Evolutionary conservation across 2,329 filamentous ascomycete genomes (phyloP).

Genomic region (Aspergillus vadensis): DNA sequence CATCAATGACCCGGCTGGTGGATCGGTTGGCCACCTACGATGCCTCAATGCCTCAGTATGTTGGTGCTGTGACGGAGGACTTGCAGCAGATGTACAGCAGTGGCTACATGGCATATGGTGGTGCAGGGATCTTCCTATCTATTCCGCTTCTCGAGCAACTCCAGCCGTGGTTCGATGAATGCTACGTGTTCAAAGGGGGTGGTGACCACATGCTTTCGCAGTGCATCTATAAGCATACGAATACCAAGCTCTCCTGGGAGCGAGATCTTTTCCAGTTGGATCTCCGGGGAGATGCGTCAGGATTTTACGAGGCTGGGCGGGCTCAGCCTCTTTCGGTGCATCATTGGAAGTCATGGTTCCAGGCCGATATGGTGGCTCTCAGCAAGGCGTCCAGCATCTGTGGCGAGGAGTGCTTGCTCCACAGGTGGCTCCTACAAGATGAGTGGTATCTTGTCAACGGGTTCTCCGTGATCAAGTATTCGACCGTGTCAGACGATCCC

Average conservation of each 20-base stretch:
- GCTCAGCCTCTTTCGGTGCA: conserved; percentile 41
- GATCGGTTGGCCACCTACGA: conserved; percentile 49
- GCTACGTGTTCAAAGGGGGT: conserved; percentile 43
- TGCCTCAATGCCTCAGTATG: conserved; percentile 50
- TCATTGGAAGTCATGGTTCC: conserved; percentile 24
- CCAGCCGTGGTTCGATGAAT: conserved; percentile 49
- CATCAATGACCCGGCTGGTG: conserved; percentile 52
- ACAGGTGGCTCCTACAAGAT: conserved; percentile 16
- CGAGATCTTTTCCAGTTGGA: conserved; percentile 58
- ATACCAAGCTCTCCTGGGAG: conserved; percentile 53
- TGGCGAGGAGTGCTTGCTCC: conserved; percentile 19
- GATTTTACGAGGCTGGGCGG: conserved; percentile 59
- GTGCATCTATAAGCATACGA: conserved; percentile 56
- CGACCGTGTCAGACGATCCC: conserved; percentile 40
- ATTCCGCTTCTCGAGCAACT: conserved; percentile 52
- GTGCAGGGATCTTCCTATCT: conserved; percentile 59
- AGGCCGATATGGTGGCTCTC: conserved; percentile 18
- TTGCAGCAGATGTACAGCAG: conserved; percentile 50
- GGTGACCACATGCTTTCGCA: conserved; percentile 58
- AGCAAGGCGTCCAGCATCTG: conserved; percentile 16
- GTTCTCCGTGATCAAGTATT: conserved; percentile 56
- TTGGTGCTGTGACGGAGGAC: conserved; percentile 59
- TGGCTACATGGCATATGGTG: conserved; percentile 60
- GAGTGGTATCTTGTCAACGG: conserved; percentile 52
- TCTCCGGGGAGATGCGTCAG: conserved; percentile 53